Base-by-base conservation (phyloP, 306 rosid genomes). In the barrel medic (Medicago truncatula) region DNA sequence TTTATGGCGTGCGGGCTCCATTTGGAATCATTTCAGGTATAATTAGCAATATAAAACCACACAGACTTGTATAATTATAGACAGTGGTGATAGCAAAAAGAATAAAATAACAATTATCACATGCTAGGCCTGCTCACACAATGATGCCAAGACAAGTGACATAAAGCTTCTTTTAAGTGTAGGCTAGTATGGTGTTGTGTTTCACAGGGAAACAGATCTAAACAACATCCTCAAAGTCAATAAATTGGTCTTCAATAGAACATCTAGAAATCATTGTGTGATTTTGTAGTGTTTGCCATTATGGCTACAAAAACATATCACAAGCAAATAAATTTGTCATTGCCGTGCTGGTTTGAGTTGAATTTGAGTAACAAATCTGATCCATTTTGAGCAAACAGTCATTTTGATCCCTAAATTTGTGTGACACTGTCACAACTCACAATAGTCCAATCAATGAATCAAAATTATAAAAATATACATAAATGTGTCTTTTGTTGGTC, bases 111-210 rank as follows among this genome's bases (percentile, higher is more conserved):
- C 73, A 78, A 86, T 85, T 43, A 86, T 85, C 85, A 82, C 86
- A 86, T 79, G 87, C 81, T 82, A 82, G 73, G 86, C 92, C 87
- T 87, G 89, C 89, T 81, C 72, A 83, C 73, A 85, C 84, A 86
- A 85, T 79, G 72, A 79, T 79, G 90, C 64, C 28, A 40, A 64
- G 85, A 66, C 72, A 78, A 79, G 80, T 83, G 88, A 75, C 85
- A 85, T 78, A 89, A 92, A 88, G 87, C 61, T 39, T 75, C 80
- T 78, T 83, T 82, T 63, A 64, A 79, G 52, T 49, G 79, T 73
- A 60, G 66, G 57, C 53, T 47, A 86, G 64, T 50, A 75, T 34
- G 71, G 74, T 75, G 76, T 70, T 67, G 77, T 62, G 73, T 31
- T 38, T 47, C 80, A 74, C 58, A 86, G 75, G 65, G 84, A 87